These are phyloP conservation scores for Quaeritorhiza haematococci DNA, from an alignment of 371 early-diverging fungal species.

Conservation along the genomic window DNA sequence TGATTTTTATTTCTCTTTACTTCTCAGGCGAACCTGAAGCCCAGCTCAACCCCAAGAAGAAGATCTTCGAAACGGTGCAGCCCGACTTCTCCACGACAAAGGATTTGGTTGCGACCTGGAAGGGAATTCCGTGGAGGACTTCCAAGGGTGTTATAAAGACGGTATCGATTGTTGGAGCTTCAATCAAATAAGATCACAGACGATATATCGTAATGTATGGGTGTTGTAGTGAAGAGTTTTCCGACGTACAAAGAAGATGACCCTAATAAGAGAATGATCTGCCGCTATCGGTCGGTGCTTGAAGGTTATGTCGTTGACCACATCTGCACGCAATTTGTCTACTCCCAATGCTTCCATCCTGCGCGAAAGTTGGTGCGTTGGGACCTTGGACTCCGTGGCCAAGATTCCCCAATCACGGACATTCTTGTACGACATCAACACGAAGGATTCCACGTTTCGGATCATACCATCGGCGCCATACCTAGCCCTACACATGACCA, in stretches of 20 bases:
- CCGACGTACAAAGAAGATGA: background rate
- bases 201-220: background rate
- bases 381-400: no score
- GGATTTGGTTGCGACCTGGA: slow-evolving; percentile 63
- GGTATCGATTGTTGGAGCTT: slow-evolving; percentile 25
- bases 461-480: no score
- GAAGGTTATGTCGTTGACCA: no score
- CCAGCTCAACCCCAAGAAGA: slow-evolving; percentile 93
- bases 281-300: background rate
- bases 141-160: slow-evolving; percentile 40
- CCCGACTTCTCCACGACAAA: slow-evolving; percentile 84
- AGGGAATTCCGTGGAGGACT: slow-evolving; percentile 36
- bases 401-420: no score
- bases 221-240: background rate
- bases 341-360: no score
- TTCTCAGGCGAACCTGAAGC: slow-evolving; percentile 67
- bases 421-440: no score
- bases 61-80: slow-evolving; percentile 94
- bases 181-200: slow-evolving; percentile 32
- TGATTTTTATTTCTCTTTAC: no score
- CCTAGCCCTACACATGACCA: no score
- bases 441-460: no score
- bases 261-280: background rate
- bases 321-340: no score
- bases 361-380: background rate